A percentile compares a stretch with the other conserved stretches of the same genome.
Evolutionary conservation across 2,329 filamentous ascomycete species (phyloP).

Genomic region (Colletotrichum aenigma): DNA sequence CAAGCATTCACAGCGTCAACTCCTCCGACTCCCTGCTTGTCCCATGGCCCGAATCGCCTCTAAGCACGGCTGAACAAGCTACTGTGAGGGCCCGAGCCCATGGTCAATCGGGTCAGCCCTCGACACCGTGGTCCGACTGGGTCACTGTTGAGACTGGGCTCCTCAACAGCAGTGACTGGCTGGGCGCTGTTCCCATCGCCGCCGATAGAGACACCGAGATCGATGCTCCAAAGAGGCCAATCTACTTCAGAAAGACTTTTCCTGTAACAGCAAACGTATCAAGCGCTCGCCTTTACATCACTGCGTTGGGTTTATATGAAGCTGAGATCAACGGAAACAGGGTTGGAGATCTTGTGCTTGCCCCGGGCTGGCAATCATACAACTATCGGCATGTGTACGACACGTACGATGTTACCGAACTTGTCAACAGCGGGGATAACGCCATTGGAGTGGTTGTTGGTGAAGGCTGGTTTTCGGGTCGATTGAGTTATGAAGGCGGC

Average conservation of each 20-base stretch:
- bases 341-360: constrained; percentile 44
- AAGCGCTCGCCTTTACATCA: constrained; percentile 51
- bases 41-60: constrained; percentile 45
- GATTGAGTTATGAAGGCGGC: constrained; percentile 33
- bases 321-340: constrained; percentile 50
- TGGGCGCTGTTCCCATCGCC: constrained; percentile 29
- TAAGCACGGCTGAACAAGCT: constrained; percentile 34
- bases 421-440: constrained; percentile 39
- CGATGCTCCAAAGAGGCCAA: constrained; percentile 30
- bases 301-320: constrained; percentile 48
- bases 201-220: constrained; percentile 32
- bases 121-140: constrained; percentile 33
- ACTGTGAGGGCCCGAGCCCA: constrained; percentile 37
- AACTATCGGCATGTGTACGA: constrained; percentile 55
- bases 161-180: constrained; percentile 32
- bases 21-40: constrained; percentile 44
- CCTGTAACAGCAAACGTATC: constrained; percentile 23
- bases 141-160: constrained; percentile 39
- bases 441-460: constrained; percentile 45
- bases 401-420: constrained; percentile 52
- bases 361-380: constrained; percentile 60
- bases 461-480: constrained; percentile 54
- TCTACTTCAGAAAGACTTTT: constrained; percentile 20
- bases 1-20: constrained; percentile 28
- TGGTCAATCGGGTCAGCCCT: constrained; percentile 23